Base-by-base conservation (phyloP, 192 early-diverging fungal genomes). In the Thoreauomyces humboldtii region DNA sequence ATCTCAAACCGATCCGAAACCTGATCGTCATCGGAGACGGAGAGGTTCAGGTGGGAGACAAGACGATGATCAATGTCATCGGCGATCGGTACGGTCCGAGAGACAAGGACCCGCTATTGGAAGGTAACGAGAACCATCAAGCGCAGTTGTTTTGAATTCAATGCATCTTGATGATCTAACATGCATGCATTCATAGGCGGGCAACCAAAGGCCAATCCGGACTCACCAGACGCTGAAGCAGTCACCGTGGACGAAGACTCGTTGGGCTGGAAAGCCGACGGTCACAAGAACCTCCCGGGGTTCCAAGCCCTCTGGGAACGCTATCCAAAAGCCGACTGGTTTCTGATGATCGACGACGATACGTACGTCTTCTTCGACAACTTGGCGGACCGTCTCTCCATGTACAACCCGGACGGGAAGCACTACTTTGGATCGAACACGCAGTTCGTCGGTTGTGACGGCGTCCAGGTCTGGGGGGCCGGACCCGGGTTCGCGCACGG, bases 341-440 rank as follows among this genome's bases (percentile, higher is more conserved):
- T 66, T 45, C 14, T 86, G 25, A 86, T 86, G 84, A 68, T 86
- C 32, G 84, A 86, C 65, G 84, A 86, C 65, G 84, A 86, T 65
- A 78, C 84, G 2, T 84, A 83, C 51, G n/a, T n/a, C n/a, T 78
- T 77, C 55, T 56, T 77, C 19, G 77, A 80, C 41, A 86, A 82
- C 60, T 50, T 85, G 25, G 52, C 59, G 27, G 62, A 61, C 3
- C 22, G 34, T 19, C 57, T 86, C 21, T 27, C 51, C 9, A 51
- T 31, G 2, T 60, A 66, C 51, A 62, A 86, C 52, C 71, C 75
- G 11, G 45, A 65, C 19, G 48, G 67, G 14, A 67, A 59, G 14
- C 64, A 65, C 54, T 85, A 80, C 65, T 62, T 72, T 47, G 83
- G 83, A 32, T 35, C 69, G 0, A 59, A 65, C 19, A 81, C 70